Conservation (phyloP, 805 yeast species). For the Ogataea ganodermae region DNA sequence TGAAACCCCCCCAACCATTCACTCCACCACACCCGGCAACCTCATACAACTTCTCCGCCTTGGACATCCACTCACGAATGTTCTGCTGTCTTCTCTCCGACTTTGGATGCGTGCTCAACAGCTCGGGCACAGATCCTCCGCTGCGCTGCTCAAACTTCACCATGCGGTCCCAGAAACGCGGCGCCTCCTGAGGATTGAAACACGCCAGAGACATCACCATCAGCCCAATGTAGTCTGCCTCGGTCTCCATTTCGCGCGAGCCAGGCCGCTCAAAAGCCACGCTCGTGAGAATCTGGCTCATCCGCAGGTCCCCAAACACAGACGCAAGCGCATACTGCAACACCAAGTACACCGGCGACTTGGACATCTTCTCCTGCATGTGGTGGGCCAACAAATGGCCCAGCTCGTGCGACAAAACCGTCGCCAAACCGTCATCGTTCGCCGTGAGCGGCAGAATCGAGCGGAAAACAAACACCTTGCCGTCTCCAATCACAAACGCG, state of each 20-base stretch:
- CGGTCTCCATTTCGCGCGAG: slow-evolving; percentile 91
- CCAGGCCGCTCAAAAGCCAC: slow-evolving; percentile 76
- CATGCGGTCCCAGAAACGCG: slow-evolving; percentile 84
- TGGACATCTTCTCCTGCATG: slow-evolving; percentile 77
- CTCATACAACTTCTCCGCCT: slow-evolving; percentile 48
- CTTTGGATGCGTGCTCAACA: slow-evolving; percentile 89
- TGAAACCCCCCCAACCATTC: neutral
- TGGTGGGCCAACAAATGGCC: slow-evolving; percentile 95
- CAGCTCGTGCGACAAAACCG: slow-evolving; percentile 89
- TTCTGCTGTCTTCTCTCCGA: slow-evolving; percentile 69
- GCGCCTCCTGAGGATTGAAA: slow-evolving; percentile 74
- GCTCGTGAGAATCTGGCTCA: slow-evolving; percentile 54
- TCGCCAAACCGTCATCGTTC: slow-evolving; percentile 91
- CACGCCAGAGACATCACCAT: slow-evolving; percentile 92
- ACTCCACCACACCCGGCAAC: slow-evolving; percentile 39
- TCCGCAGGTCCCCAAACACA: slow-evolving; percentile 57
- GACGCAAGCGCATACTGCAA: slow-evolving; percentile 56
- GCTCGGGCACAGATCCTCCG: slow-evolving; percentile 48
- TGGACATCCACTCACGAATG: slow-evolving; percentile 68
- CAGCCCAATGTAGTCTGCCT: slow-evolving; percentile 93
- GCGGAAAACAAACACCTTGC: slow-evolving; percentile 88
- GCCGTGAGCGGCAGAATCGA: slow-evolving; percentile 75
- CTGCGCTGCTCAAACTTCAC: slow-evolving; percentile 45
- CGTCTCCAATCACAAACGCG: slow-evolving; percentile 95
- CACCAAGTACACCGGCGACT: slow-evolving; percentile 67